Evolutionary conservation across 2,329 filamentous ascomycete genomes (phyloP).

Genomic region (Sarocladium oryzae): DNA sequence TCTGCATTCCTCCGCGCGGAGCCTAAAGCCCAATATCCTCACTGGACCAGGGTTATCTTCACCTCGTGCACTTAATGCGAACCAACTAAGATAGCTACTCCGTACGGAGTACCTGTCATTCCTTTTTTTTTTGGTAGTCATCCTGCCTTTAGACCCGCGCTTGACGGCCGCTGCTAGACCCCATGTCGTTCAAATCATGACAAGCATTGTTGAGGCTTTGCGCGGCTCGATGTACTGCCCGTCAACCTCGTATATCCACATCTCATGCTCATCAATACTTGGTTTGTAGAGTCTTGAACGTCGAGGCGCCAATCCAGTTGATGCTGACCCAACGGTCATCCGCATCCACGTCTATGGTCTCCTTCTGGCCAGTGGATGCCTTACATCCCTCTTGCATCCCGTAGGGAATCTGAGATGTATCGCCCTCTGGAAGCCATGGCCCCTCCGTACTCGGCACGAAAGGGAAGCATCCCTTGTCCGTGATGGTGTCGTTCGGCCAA

Average conservation of each 20-base stretch:
- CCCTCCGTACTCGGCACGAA: slow-evolving; percentile 5
- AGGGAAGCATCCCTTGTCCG: slow-evolving; percentile 12
- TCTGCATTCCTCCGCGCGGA: too few relatives aligned
- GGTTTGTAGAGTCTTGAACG: slow-evolving; percentile 18
- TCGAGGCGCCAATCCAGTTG: slow-evolving; percentile 12
- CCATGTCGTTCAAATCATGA: too few relatives aligned
- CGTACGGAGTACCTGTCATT: too few relatives aligned
- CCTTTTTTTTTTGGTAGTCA: too few relatives aligned
- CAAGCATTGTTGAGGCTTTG: slow-evolving; percentile 9
- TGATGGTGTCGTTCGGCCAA: neutral
- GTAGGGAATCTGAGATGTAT: too few relatives aligned
- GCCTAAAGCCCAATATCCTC: too few relatives aligned
- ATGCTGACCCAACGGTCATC: slow-evolving; percentile 10
- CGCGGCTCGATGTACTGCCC: slow-evolving; percentile 33
- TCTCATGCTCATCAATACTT: slow-evolving; percentile 33
- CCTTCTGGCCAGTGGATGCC: slow-evolving; percentile 4
- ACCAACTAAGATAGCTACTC: too few relatives aligned
- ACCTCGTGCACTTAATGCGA: too few relatives aligned
- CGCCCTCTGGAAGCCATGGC: neutral
- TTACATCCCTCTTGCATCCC: neutral
- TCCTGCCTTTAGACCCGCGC: too few relatives aligned
- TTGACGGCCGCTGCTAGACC: too few relatives aligned
- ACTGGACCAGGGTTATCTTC: too few relatives aligned
- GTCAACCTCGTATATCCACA: slow-evolving; percentile 37
- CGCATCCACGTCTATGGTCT: slow-evolving; percentile 9